Evolutionary conservation across 257 asterid species (phyloP).

Genomic region (Catharanthus roseus): DNA sequence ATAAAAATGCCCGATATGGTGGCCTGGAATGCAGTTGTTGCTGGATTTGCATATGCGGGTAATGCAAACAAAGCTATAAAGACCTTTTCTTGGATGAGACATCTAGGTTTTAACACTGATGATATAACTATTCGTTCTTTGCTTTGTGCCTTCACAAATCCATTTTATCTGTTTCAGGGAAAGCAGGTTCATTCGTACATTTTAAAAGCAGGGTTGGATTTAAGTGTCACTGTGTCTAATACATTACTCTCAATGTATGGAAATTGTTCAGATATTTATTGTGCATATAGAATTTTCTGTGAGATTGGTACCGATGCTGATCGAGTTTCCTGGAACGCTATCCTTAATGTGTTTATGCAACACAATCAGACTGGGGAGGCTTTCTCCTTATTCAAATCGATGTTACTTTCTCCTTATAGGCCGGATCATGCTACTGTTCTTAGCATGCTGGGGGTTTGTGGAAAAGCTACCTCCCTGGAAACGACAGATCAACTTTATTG

Average conservation of each 20-base stretch:
- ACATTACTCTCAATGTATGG: conserved; percentile 64
- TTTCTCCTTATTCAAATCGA: conserved; percentile 44
- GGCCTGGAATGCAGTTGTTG: conserved; percentile 66
- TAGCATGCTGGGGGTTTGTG: conserved; percentile 52
- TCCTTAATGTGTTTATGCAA: conserved; percentile 48
- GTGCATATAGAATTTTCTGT: conserved; percentile 46
- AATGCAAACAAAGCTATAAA: conserved; percentile 46
- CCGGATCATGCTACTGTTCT: conserved; percentile 53
- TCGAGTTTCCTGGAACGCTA: conserved; percentile 75
- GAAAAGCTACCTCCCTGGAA: conserved; percentile 47
- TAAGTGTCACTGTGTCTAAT: conserved; percentile 51
- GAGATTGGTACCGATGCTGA: conserved; percentile 42
- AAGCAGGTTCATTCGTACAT: conserved; percentile 58
- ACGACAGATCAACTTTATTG: conserved; percentile 50
- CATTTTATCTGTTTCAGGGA: conserved; percentile 43
- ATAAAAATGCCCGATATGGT: conserved; percentile 51
- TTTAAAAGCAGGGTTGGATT: conserved; percentile 41
- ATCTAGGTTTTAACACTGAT: conserved; percentile 39
- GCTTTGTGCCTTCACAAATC: conserved; percentile 50
- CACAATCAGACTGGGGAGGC: conserved; percentile 39
- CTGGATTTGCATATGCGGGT: conserved; percentile 55
- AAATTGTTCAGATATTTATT: conserved; percentile 41
- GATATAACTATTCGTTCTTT: conserved; percentile 59
- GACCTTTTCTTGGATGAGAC: conserved; percentile 58
- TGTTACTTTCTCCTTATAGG: conserved; percentile 39